A percentile compares a stretch with the other conserved stretches of the same genome.
phyloP scores from a whole-genome alignment of 73 alveolate genomes.

The Paramecium primaurelia region DNA sequence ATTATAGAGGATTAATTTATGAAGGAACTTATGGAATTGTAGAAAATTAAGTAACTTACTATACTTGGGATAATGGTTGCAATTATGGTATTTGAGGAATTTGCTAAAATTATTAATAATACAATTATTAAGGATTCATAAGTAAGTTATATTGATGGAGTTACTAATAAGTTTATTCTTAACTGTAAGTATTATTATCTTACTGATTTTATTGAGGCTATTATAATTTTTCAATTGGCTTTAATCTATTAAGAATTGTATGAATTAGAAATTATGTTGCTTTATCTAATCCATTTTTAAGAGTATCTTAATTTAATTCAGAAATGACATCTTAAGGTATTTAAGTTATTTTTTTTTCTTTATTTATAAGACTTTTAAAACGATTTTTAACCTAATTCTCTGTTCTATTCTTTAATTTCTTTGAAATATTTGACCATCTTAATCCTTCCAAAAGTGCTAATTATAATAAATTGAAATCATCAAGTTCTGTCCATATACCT shows the following conservation, averaged over 20 bases:
- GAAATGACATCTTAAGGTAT: background rate
- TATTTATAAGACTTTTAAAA: conserved; percentile 53
- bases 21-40: background rate
- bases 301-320: background rate
- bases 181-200: background rate
- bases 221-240: background rate
- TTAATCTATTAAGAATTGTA: background rate
- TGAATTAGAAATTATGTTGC: background rate
- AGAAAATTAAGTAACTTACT: background rate
- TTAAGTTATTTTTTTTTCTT: conserved; percentile 37
- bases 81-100: background rate
- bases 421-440: conserved; percentile 58
- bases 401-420: conserved; percentile 58
- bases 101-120: background rate
- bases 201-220: background rate
- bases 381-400: conserved; percentile 58
- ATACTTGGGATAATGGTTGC: background rate
- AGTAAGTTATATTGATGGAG: background rate
- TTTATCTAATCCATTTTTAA: background rate
- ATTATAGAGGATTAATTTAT: background rate
- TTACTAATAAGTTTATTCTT: background rate
- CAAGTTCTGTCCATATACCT: conserved; percentile 43
- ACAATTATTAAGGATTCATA: background rate
- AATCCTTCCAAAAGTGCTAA: background rate
- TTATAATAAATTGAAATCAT: background rate